Evolutionary conservation across 768 basidiomycete species (phyloP).

Genomic region (Agrocybe chaxingu): DNA sequence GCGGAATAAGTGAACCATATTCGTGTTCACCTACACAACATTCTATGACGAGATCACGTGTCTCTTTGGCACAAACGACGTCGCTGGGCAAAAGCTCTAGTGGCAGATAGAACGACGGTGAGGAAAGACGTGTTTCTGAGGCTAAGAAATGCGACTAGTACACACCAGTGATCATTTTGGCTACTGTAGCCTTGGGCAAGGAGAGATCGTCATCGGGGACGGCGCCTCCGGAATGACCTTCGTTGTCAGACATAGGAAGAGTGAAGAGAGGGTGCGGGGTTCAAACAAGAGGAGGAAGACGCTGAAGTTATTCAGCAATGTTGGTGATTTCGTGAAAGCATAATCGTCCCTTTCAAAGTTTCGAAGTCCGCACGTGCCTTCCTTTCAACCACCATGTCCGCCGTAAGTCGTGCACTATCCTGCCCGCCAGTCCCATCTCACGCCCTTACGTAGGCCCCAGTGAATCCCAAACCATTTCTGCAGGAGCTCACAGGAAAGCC

Average conservation of each 20-base stretch:
- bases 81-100: constrained; percentile 88
- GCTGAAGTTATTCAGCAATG: not conserved
- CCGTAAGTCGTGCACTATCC: constrained; percentile 40
- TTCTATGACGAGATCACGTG: constrained; percentile 94
- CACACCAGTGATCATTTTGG: constrained; percentile 93
- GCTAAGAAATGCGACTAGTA: not conserved
- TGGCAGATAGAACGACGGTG: constrained; percentile 5
- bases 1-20: constrained; percentile 5
- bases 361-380: constrained; percentile 40
- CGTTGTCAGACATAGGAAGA: constrained; percentile 81
- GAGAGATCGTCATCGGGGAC: constrained; percentile 89
- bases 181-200: constrained; percentile 94
- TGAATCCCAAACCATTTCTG: constrained; percentile 98
- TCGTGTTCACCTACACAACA: constrained; percentile 94
- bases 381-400: constrained; percentile 56
- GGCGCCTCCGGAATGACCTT: constrained; percentile 65
- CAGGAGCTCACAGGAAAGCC: constrained; percentile 98
- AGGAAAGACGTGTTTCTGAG: constrained; percentile 4
- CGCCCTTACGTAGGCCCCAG: constrained; percentile 69
- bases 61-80: constrained; percentile 90
- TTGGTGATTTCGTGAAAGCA: not conserved
- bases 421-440: constrained; percentile 5
- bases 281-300: constrained; percentile 4
- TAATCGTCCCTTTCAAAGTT: constrained; percentile 11
- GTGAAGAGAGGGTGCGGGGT: not conserved